Evolutionary conservation across 768 basidiomycete species (phyloP).

Genomic region (Xanthoconium purpureum): DNA sequence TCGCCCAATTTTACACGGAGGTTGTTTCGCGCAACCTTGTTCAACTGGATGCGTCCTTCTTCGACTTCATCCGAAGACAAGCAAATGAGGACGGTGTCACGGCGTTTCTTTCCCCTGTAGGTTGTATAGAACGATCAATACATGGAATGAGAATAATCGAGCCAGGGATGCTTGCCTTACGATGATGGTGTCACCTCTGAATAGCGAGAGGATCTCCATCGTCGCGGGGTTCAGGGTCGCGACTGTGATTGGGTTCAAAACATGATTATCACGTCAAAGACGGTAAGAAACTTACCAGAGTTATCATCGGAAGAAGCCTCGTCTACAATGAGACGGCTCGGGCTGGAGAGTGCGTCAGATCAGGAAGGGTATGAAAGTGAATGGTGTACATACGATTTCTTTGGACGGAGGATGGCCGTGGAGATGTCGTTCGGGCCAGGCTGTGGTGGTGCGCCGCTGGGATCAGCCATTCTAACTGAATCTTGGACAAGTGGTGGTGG

Average conservation of each 20-base stretch:
- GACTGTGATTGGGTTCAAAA: slow-evolving; percentile 44
- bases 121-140: slow-evolving; percentile 2
- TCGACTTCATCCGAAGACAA: slow-evolving; percentile 94
- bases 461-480: slow-evolving; percentile 58
- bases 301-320: slow-evolving; percentile 94
- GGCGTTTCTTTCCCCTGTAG: slow-evolving; percentile 90
- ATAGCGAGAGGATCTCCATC: slow-evolving; percentile 91
- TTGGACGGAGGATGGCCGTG: slow-evolving; percentile 92
- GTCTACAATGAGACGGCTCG: slow-evolving; percentile 96
- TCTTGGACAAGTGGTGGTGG: slow-evolving; percentile 7
- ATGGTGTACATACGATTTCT: slow-evolving; percentile 84
- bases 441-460: slow-evolving; percentile 77
- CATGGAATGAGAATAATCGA: background rate
- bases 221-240: slow-evolving; percentile 95
- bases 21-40: slow-evolving; percentile 99
- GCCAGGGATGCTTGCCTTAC: slow-evolving; percentile 57
- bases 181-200: slow-evolving; percentile 96
- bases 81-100: slow-evolving; percentile 96
- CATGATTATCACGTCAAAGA: slow-evolving; percentile 13
- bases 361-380: slow-evolving; percentile 5
- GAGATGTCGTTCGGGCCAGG: slow-evolving; percentile 88
- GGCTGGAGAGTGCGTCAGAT: slow-evolving; percentile 48
- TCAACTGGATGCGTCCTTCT: slow-evolving; percentile 96
- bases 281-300: slow-evolving; percentile 59
- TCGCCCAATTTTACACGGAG: slow-evolving; percentile 96